Conservation (phyloP, 805 yeast species). For the Starmerella bombi region DNA sequence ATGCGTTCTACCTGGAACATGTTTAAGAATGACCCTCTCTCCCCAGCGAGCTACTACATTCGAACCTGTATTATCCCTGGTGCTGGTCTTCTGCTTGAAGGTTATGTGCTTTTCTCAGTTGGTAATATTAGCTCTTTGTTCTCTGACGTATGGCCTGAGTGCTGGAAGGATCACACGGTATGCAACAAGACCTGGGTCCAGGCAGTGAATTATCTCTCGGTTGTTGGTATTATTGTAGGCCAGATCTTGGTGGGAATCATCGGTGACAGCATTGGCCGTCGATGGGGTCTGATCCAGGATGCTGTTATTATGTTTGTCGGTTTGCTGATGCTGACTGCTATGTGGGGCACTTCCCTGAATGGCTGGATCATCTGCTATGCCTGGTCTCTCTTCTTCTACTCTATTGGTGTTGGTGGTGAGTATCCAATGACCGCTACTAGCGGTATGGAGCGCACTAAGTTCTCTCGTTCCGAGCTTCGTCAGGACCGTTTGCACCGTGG, state of each 20-base stretch:
- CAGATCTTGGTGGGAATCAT: conserved; percentile 45
- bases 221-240: conserved; percentile 44
- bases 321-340: conserved; percentile 43
- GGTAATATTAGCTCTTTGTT: conserved; percentile 28
- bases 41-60: conserved; percentile 28
- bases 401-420: conserved; percentile 50
- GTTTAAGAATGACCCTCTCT: conserved; percentile 27
- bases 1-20: conserved; percentile 18
- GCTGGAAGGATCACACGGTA: conserved; percentile 25
- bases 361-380: conserved; percentile 42
- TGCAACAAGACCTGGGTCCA: conserved; percentile 28
- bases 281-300: conserved; percentile 47
- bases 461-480: conserved; percentile 22
- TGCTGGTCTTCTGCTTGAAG: conserved; percentile 30
- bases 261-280: conserved; percentile 47
- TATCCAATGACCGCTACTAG: conserved; percentile 52
- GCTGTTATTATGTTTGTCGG: conserved; percentile 47
- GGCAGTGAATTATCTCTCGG: conserved; percentile 28
- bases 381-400: conserved; percentile 37
- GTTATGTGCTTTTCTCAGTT: conserved; percentile 29
- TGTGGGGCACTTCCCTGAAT: conserved; percentile 43
- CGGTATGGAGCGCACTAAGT: conserved; percentile 46
- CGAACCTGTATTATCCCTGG: conserved; percentile 30
- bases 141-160: conserved; percentile 28
- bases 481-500: conserved; percentile 32